These are phyloP conservation scores for Penicillium aurantiogriseum DNA, from an alignment of 2,329 filamentous ascomycete genomes.

Conservation along the genomic window DNA sequence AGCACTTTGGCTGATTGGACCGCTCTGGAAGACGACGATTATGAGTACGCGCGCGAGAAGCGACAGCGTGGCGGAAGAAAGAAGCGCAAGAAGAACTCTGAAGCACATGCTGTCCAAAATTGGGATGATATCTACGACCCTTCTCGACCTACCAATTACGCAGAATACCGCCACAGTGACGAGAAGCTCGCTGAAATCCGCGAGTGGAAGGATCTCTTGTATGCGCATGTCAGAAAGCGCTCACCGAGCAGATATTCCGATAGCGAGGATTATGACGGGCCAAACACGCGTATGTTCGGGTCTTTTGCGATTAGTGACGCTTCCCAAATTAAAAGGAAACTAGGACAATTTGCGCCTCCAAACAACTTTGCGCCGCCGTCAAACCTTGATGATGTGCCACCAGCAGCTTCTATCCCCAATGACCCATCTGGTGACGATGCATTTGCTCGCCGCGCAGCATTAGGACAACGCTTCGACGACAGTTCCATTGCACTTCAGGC, in stretches of 20 bases:
- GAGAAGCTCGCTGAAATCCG: constrained; percentile 75
- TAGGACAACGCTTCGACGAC: constrained; percentile 46
- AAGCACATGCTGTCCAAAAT: constrained; percentile 61
- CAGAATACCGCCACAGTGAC: constrained; percentile 80
- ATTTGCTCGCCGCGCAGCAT: constrained; percentile 61
- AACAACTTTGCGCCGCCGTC: constrained; percentile 54
- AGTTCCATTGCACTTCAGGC: constrained; percentile 9
- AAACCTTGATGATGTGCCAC: constrained; percentile 39
- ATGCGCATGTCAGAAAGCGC: constrained; percentile 63
- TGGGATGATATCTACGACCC: constrained; percentile 95
- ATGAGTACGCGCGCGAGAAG: constrained; percentile 63
- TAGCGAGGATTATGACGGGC: constrained; percentile 52
- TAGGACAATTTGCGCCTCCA: constrained; percentile 53
- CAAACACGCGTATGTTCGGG: constrained; percentile 46
- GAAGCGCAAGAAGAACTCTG: constrained; percentile 72
- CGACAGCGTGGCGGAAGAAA: constrained; percentile 73
- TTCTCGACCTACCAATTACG: constrained; percentile 74
- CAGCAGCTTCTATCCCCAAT: constrained; percentile 49
- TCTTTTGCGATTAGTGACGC: neutral
- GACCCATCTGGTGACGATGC: constrained; percentile 68
- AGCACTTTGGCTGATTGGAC: constrained; percentile 79
- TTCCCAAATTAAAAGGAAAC: neutral
- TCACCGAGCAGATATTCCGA: constrained; percentile 47
- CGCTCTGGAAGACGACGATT: constrained; percentile 75
- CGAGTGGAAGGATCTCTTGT: constrained; percentile 82